Percentiles rank a stretch among this genome's conserved stretches.
Conservation (phyloP, 2,329 filamentous ascomycete species). For the Penicillium nordicum region DNA sequence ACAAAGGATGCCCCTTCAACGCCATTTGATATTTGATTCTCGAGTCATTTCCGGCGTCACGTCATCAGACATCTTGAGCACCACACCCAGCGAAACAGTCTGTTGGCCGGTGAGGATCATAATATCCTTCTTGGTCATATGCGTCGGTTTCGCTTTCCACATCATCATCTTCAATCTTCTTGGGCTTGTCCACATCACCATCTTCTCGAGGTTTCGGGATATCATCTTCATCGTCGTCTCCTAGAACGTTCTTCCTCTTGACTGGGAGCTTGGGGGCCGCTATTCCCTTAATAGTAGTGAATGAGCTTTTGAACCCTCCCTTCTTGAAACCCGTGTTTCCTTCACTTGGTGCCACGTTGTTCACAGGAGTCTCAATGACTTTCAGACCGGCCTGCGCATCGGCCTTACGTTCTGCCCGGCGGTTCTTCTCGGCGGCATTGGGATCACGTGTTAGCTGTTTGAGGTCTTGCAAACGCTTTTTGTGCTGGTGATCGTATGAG, state of each 20-base stretch:
- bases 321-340: conserved; percentile 64
- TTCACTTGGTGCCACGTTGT: conserved; percentile 15
- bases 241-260: conserved; percentile 45
- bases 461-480: conserved; percentile 58
- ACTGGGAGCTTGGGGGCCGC: conserved; percentile 23
- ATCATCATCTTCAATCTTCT: conserved; percentile 37
- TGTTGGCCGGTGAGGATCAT: conserved; percentile 52
- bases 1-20: neutral
- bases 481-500: conserved; percentile 94
- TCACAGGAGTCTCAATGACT: conserved; percentile 35
- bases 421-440: conserved; percentile 43
- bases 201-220: conserved; percentile 17
- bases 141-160: conserved; percentile 70
- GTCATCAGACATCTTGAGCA: conserved; percentile 19
- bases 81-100: conserved; percentile 45
- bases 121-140: conserved; percentile 51
- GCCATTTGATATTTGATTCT: neutral
- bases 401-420: conserved; percentile 42
- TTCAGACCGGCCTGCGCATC: conserved; percentile 42
- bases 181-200: conserved; percentile 5
- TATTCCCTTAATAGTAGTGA: conserved; percentile 54
- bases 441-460: conserved; percentile 46
- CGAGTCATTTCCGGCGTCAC: neutral
- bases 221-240: conserved; percentile 40
- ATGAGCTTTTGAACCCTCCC: conserved; percentile 75